Percentiles rank a stretch among this genome's conserved stretches.
Evolutionary conservation across 2,329 filamentous ascomycete species (phyloP).

Genomic region (Ascochyta fabae): DNA sequence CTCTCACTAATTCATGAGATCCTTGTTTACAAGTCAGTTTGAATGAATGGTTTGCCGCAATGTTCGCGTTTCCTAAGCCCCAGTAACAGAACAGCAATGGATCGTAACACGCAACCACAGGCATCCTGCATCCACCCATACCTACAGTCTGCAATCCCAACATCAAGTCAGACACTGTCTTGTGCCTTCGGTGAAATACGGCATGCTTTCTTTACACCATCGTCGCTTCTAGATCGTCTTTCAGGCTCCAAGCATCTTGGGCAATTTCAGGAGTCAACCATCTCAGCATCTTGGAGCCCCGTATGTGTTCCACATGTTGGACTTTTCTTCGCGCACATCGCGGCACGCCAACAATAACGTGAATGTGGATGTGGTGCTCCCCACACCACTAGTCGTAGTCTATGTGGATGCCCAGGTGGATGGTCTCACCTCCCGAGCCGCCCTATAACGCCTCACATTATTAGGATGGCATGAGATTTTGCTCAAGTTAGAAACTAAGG

Average conservation of each 20-base stretch:
- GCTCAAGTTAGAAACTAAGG: background rate
- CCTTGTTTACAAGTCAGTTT: background rate
- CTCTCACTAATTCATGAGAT: background rate
- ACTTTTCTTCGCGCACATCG: background rate
- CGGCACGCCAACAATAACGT: slow-evolving; percentile 2
- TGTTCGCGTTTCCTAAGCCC: background rate
- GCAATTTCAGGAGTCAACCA: background rate
- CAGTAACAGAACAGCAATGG: background rate
- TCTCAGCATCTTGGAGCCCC: background rate
- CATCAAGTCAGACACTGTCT: background rate
- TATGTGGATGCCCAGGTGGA: slow-evolving; percentile 3
- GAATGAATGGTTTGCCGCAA: background rate
- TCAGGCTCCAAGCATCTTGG: background rate
- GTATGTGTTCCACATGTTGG: slow-evolving; percentile 1
- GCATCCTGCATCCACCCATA: background rate
- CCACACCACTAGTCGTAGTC: slow-evolving; percentile 11
- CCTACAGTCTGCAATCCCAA: background rate
- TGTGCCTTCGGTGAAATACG: background rate
- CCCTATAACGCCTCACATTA: slow-evolving; percentile 1
- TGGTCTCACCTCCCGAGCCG: slow-evolving; percentile 6
- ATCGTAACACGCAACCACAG: background rate
- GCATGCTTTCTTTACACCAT: background rate
- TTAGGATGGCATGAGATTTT: background rate
- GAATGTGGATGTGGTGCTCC: slow-evolving; percentile 12
- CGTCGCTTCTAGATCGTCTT: background rate